Evolutionary conservation across 1,139 yeast species (phyloP), one percentile per base, ranked within the genome.

Genomic region (Meyerozyma smithsonii): DNA sequence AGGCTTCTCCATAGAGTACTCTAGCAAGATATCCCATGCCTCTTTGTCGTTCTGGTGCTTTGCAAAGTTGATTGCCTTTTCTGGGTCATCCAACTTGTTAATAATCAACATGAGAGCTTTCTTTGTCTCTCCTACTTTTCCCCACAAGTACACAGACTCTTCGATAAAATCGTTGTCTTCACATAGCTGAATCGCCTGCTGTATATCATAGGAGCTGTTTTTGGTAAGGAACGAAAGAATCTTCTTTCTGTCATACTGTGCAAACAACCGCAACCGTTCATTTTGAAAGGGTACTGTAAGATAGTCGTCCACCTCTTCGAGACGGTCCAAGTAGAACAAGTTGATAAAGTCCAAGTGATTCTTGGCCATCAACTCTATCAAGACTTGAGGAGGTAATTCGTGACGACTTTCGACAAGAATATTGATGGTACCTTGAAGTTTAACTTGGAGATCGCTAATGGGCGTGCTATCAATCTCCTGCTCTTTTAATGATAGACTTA

Each of bases 31-130:
- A 36, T 79, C 79, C 96, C 97, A 90, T 8, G 89, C 66, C 15
- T 86, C 95, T 24, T 67, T 61, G 50, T 87, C 95, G 39, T 82
- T 79, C 47, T 84, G 81, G 12, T 74, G 71, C 43, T 75, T 80
- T 1, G 94, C 95, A 69, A 89, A 92, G 14, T 73, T 75, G 26
- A 92, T 85, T 0, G 97, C 97, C 50, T 77, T 72, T 32, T 75
- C 74, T 0, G 96, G 94, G 55, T 90, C 94, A 41, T 82, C 74
- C 39, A 89, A 62, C 49, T 85, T 75, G 48, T 86, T 83, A 34
- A 89, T 81, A 15, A 92, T 89, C 39, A 92, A 66, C 46, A 71
- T 73, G 50, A 92, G 63, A 0, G 97, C 97, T 43, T 77, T 74
- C 47, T 74, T 76, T 44, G 83, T 80, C 48, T 86, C 86, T 1